Evolutionary conservation across 441 rosid genomes (phyloP).

Genomic region (Pelargonium fulgidum): DNA sequence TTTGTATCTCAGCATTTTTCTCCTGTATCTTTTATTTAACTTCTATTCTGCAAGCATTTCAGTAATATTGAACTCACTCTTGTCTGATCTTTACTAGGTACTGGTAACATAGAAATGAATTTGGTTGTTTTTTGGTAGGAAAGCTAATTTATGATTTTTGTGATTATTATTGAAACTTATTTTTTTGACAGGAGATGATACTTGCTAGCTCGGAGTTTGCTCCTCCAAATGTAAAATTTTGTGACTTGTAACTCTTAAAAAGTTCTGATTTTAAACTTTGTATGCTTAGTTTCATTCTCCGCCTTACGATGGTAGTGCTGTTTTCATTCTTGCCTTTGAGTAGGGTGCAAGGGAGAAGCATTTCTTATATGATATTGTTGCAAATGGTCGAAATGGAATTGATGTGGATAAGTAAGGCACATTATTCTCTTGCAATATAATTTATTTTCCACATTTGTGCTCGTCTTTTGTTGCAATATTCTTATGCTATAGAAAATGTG

Average conservation of each 20-base stretch:
- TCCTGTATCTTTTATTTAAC: not conserved
- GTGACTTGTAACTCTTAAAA: not conserved
- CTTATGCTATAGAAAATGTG: not conserved
- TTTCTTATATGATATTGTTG: conserved; percentile 89
- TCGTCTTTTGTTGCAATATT: not conserved
- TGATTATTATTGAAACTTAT: not conserved
- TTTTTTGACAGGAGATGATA: conserved; percentile 54
- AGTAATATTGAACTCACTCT: too few species aligned
- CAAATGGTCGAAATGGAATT: conserved; percentile 93
- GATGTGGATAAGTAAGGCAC: conserved; percentile 82
- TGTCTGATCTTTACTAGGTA: too few species aligned
- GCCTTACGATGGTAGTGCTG: not conserved
- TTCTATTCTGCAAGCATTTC: not conserved
- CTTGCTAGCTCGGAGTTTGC: conserved; percentile 41
- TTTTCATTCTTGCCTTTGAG: conserved; percentile 13
- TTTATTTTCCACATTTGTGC: not conserved
- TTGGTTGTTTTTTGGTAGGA: not conserved
- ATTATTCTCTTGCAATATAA: not conserved
- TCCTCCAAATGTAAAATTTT: conserved; percentile 33
- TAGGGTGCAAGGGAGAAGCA: conserved; percentile 42
- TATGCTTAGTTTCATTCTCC: not conserved
- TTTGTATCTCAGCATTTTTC: not conserved
- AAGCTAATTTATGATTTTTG: not conserved
- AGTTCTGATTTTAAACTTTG: not conserved
- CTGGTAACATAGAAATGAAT: too few species aligned